A percentile compares a stretch with the other conserved stretches of the same genome.
Conservation (phyloP, 345 rosid genomes). For the Rhodomyrtus tomentosa region DNA sequence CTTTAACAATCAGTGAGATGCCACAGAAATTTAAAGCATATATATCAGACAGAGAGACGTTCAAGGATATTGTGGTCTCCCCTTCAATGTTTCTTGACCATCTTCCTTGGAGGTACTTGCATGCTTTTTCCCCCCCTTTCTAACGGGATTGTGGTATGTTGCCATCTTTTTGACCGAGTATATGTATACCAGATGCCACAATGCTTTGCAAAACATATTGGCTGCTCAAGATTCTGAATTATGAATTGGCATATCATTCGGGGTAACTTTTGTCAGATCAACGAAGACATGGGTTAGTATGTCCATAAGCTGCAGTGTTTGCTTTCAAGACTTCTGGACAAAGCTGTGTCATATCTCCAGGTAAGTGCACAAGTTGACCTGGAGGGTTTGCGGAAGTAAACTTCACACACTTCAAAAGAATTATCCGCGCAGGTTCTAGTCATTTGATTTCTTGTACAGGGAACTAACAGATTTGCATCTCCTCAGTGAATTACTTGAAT, state of each 20-base stretch:
- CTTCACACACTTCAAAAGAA: not conserved
- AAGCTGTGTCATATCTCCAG: not conserved
- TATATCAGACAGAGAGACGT: constrained; percentile 51
- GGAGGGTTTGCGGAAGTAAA: not conserved
- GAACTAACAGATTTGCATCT: not conserved
- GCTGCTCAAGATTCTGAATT: constrained; percentile 26
- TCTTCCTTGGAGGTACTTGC: constrained; percentile 80
- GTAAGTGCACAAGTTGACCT: not conserved
- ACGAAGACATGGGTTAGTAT: not conserved
- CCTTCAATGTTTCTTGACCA: constrained; percentile 91
- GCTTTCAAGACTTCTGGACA: not conserved
- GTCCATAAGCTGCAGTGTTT: not conserved
- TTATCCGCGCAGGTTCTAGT: not conserved
- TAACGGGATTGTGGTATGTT: not conserved
- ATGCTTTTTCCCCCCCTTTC: not conserved
- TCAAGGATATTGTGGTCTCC: constrained; percentile 67
- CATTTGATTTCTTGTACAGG: not conserved
- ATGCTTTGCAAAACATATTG: constrained; percentile 53
- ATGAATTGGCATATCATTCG: not conserved
- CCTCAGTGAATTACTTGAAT: not conserved
- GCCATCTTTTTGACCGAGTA: not conserved
- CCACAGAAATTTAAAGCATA: constrained; percentile 40
- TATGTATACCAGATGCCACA: constrained; percentile 39
- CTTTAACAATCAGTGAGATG: constrained; percentile 31
- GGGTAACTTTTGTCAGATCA: not conserved